These are phyloP conservation scores for Firmiana major DNA, from an alignment of 345 rosid species.

Conservation along the genomic window DNA sequence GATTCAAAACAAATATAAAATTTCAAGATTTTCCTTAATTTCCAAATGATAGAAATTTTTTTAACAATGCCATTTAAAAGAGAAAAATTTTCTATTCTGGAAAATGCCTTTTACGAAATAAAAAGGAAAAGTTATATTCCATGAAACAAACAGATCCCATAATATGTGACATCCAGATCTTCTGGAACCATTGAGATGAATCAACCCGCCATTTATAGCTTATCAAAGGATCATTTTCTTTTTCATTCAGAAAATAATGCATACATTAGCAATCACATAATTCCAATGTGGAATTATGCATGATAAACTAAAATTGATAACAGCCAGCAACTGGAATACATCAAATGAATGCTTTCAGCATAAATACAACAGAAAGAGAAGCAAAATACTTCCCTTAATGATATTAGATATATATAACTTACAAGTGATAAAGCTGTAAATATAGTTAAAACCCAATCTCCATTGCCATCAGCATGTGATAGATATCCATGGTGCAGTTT, in stretches of 20 bases:
- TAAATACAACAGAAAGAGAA: neutral
- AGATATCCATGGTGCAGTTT: constrained; percentile 88
- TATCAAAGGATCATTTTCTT: neutral
- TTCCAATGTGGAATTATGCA: neutral
- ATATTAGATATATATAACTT: constrained; percentile 32
- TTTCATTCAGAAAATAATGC: neutral
- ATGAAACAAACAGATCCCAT: neutral
- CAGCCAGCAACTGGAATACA: neutral
- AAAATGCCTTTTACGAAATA: neutral
- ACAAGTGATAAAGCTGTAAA: constrained; percentile 86
- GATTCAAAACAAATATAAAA: neutral
- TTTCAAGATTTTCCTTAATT: neutral
- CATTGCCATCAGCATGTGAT: constrained; percentile 90
- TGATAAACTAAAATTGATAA: neutral
- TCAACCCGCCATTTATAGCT: neutral
- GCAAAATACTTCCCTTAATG: neutral
- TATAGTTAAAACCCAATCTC: constrained; percentile 95
- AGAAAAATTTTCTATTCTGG: neutral
- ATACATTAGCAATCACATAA: neutral
- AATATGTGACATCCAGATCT: neutral
- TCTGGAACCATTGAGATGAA: neutral
- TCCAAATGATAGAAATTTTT: neutral
- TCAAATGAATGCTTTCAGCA: neutral
- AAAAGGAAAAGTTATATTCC: neutral
- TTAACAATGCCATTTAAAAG: neutral